Conservation (phyloP, 805 yeast genomes). For the Lachancea sp. region DNA sequence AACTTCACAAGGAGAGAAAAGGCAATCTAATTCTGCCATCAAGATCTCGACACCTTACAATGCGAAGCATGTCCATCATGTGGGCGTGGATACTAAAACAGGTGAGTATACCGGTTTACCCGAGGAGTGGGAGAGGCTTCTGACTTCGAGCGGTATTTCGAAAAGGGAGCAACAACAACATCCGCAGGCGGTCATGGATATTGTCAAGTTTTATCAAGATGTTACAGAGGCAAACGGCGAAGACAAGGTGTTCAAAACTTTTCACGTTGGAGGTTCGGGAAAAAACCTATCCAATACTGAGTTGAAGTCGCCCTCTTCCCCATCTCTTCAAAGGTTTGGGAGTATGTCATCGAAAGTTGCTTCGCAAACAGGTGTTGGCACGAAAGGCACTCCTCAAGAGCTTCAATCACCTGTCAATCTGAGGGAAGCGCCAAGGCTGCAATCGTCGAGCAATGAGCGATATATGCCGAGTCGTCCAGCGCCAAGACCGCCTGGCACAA, state of each 20-base stretch:
- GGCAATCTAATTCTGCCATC: conserved; percentile 34
- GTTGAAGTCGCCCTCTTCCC: conserved; percentile 30
- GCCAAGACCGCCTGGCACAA: conserved; percentile 47
- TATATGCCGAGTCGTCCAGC: conserved; percentile 65
- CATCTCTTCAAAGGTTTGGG: conserved; percentile 15
- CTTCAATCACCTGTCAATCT: conserved; percentile 21
- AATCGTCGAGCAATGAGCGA: conserved; percentile 30
- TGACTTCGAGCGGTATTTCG: conserved; percentile 82
- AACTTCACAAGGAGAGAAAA: conserved; percentile 30
- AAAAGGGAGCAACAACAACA: conserved; percentile 82
- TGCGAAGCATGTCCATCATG: conserved; percentile 87
- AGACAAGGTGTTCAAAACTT: conserved; percentile 37
- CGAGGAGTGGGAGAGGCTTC: conserved; percentile 79
- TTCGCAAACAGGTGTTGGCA: background rate
- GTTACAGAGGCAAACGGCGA: conserved; percentile 38
- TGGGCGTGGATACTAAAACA: conserved; percentile 75
- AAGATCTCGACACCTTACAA: conserved; percentile 89
- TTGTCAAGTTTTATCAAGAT: conserved; percentile 77
- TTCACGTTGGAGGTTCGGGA: conserved; percentile 26
- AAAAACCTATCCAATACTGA: conserved; percentile 25
- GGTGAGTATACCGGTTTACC: conserved; percentile 93
- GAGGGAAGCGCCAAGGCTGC: conserved; percentile 12
- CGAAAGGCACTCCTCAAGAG: conserved; percentile 9
- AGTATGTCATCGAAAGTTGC: conserved; percentile 2
- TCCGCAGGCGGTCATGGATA: conserved; percentile 91